Evolutionary conservation across 495 filamentous ascomycete species (phyloP).

Genomic region (Penicillium egyptiacum): DNA sequence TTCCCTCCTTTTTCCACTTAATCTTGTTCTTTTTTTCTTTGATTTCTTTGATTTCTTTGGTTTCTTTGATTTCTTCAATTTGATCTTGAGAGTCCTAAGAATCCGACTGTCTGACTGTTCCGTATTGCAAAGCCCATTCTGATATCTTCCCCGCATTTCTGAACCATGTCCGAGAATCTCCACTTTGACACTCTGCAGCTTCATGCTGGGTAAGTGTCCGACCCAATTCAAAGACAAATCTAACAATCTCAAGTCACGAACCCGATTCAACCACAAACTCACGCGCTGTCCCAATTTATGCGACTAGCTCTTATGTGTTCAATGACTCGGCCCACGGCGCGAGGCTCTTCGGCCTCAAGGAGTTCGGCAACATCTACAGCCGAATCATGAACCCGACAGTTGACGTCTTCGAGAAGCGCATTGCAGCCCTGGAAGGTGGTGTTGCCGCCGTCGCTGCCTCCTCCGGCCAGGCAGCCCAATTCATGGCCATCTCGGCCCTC

Average conservation of each 20-base stretch:
- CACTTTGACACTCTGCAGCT: slow-evolving; percentile 94
- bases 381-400: slow-evolving; percentile 98
- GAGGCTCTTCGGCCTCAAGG: slow-evolving; percentile 93
- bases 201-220: slow-evolving; percentile 78
- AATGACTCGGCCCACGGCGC: slow-evolving; percentile 97
- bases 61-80: too few species aligned
- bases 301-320: slow-evolving; percentile 89
- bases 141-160: background rate
- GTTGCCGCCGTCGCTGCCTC: slow-evolving; percentile 85
- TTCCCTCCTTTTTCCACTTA: too few species aligned
- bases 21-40: too few species aligned
- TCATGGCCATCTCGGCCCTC: slow-evolving; percentile 85
- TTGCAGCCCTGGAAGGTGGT: slow-evolving; percentile 93
- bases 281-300: slow-evolving; percentile 94
- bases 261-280: slow-evolving; percentile 85
- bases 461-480: slow-evolving; percentile 92
- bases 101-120: too few species aligned
- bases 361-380: slow-evolving; percentile 98
- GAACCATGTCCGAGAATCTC: slow-evolving; percentile 35
- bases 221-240: slow-evolving; percentile 3
- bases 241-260: slow-evolving; percentile 61
- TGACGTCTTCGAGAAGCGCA: slow-evolving; percentile 96
- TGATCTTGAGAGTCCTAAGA: too few species aligned
- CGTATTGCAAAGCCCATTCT: too few species aligned
- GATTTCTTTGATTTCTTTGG: too few species aligned